Conservation (phyloP, 2,329 filamentous ascomycete genomes). For the Emericellopsis cladophorae region DNA sequence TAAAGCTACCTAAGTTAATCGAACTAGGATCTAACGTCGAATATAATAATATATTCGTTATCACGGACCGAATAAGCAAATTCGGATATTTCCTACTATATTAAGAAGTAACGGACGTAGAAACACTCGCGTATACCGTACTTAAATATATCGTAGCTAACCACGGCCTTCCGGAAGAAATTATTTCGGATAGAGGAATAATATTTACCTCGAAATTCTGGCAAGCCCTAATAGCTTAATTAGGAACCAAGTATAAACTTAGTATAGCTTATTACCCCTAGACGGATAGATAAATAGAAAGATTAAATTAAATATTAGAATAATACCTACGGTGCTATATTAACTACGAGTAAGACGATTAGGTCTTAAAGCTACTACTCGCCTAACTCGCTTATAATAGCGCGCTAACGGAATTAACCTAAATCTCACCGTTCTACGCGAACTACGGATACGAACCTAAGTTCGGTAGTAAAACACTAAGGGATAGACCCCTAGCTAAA, state of each 20-base stretch:
- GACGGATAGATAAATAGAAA: constrained; percentile 2
- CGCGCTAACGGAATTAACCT: constrained; percentile 3
- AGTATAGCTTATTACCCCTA: constrained; percentile 2
- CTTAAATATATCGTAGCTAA: background rate
- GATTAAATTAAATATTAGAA: no score
- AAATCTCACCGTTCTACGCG: no score
- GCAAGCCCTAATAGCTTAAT: background rate
- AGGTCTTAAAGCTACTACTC: no score
- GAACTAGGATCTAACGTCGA: constrained; percentile 2
- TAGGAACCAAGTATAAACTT: constrained; percentile 3
- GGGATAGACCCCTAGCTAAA: no score
- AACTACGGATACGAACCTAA: no score
- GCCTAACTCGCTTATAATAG: no score
- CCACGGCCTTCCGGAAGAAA: constrained; percentile 2
- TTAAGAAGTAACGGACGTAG: background rate
- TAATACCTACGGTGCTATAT: no score
- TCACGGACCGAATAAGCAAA: constrained; percentile 2
- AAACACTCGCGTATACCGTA: constrained; percentile 1
- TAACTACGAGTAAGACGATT: no score
- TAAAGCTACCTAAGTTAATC: constrained; percentile 3
- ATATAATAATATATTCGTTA: constrained; percentile 3
- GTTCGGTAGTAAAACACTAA: no score
- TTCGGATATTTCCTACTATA: constrained; percentile 2
- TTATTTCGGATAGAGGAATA: constrained; percentile 2
- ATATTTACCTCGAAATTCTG: constrained; percentile 2